Base-by-base conservation (phyloP, 2,329 filamentous ascomycete genomes). In the Fusarium marasasianum region DNA sequence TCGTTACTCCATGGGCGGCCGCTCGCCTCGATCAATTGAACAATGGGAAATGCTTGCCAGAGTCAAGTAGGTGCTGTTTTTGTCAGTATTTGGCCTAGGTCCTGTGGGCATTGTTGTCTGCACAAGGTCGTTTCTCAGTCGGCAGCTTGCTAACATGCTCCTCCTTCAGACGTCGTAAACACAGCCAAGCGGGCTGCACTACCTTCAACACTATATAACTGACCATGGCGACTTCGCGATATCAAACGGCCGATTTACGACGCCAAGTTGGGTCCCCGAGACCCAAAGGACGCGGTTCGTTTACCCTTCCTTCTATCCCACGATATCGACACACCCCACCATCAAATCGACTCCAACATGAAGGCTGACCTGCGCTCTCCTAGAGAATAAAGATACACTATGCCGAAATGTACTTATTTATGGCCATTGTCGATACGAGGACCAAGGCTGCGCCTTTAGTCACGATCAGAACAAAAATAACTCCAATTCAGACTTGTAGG, bases 371-470 rank as follows among this genome's bases (percentile, higher is more conserved):
- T 54, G 50, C 53, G 43, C 65, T 58, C 24, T 45, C 12, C 35
- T 75, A 93, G 92, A 94, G 84, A 93, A 93, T 82, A 97, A 96
- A 84, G 95, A 97, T 81, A 97, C 94, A 12, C 89, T 96, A 65
- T 98, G 95, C 84, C 92, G 95, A 80, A 98, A 98, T 84, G 92
- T 98, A 71, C 89, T 95, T 71, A 97, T 98, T 78, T 98, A 97
- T 82, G 95, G 95, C 63, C 93, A 96, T 83, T 98, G 95, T 83
- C 92, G 94, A 74, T 97, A 95, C 83, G 94, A 97, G 85, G 94
- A 97, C 80, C 92, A 94, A 84, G 94, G 94, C 84, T 98, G 95
- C 84, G 91, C 93, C 75, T 98, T 97, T 84, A 96, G 95, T 80
- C 95, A 98, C 84, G 94, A 96, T 76, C 90, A 91, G 67, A 88